A percentile compares a stretch with the other conserved stretches of the same genome.
These are phyloP conservation scores for Gnetum montanum DNA, from an alignment of 75 land plant species.

Conservation along the genomic window DNA sequence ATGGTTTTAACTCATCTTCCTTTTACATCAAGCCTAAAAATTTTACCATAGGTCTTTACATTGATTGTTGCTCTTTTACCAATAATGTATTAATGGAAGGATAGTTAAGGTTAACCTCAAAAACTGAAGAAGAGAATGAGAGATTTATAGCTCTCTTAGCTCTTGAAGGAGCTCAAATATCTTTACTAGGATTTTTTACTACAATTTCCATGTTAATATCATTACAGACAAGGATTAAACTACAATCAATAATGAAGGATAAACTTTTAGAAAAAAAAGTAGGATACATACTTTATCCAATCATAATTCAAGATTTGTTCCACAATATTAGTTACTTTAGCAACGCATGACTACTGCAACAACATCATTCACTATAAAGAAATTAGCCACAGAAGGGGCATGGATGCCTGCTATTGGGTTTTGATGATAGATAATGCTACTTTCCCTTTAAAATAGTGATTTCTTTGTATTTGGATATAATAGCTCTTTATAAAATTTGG, in stretches of 20 bases:
- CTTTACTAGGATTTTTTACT: slow-evolving; percentile 90
- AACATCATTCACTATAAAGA: slow-evolving; percentile 71
- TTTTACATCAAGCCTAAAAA: slow-evolving; percentile 78
- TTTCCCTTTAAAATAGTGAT: slow-evolving; percentile 75
- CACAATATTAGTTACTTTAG: slow-evolving; percentile 64
- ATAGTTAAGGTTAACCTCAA: slow-evolving; percentile 49
- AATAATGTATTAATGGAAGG: slow-evolving; percentile 88
- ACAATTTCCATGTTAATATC: slow-evolving; percentile 90
- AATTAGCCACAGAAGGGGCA: slow-evolving; percentile 89
- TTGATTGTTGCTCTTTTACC: slow-evolving; percentile 88
- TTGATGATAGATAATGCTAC: slow-evolving; percentile 92
- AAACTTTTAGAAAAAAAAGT: slow-evolving; percentile 61
- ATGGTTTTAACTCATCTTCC: slow-evolving; percentile 89
- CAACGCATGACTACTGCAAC: slow-evolving; percentile 63
- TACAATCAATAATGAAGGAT: slow-evolving; percentile 70
- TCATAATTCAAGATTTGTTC: slow-evolving; percentile 33
- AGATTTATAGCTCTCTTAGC: slow-evolving; percentile 57
- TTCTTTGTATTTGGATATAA: slow-evolving; percentile 60
- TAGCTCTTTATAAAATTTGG: slow-evolving; percentile 65
- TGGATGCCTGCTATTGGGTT: slow-evolving; percentile 99
- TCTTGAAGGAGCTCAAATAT: slow-evolving; percentile 80
- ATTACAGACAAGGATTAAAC: slow-evolving; percentile 74
- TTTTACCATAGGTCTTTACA: slow-evolving; percentile 91
- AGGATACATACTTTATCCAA: slow-evolving; percentile 11
- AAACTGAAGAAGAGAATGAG: slow-evolving; percentile 46